These are phyloP conservation scores for Backusella circina DNA, from an alignment of 192 early-diverging fungal species.

Conservation along the genomic window DNA sequence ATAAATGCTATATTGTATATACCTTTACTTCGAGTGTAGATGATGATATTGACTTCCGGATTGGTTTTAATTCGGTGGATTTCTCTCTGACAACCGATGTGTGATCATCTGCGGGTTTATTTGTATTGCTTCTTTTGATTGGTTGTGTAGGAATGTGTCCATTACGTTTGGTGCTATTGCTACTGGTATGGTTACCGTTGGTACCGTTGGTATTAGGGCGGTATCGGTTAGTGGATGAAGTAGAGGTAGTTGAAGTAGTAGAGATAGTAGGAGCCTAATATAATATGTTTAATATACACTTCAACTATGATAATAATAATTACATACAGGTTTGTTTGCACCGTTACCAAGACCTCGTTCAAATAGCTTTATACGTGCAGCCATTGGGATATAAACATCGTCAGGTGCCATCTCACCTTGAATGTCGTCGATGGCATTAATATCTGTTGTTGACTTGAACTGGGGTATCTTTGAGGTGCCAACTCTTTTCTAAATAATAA, in stretches of 20 bases:
- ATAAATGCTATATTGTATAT: no score
- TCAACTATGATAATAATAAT: no score
- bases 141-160: background rate
- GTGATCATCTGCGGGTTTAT: background rate
- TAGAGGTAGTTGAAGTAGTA: background rate
- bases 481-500: constrained; percentile 8
- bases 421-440: constrained; percentile 19
- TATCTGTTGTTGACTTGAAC: constrained; percentile 5
- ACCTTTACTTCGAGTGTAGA: background rate
- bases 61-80: background rate
- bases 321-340: background rate
- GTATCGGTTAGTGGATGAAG: background rate
- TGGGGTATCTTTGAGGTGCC: constrained; percentile 6
- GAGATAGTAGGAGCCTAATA: background rate
- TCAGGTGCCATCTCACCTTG: constrained; percentile 6
- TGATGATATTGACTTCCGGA: background rate
- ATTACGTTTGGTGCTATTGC: background rate
- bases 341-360: constrained; percentile 20
- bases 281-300: background rate
- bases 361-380: constrained; percentile 25
- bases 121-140: background rate
- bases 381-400: constrained; percentile 14
- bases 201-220: background rate
- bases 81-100: background rate
- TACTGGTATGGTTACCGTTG: background rate